These are phyloP conservation scores for Schwanniomyces sp. DNA, from an alignment of 805 yeast genomes.

Conservation along the genomic window DNA sequence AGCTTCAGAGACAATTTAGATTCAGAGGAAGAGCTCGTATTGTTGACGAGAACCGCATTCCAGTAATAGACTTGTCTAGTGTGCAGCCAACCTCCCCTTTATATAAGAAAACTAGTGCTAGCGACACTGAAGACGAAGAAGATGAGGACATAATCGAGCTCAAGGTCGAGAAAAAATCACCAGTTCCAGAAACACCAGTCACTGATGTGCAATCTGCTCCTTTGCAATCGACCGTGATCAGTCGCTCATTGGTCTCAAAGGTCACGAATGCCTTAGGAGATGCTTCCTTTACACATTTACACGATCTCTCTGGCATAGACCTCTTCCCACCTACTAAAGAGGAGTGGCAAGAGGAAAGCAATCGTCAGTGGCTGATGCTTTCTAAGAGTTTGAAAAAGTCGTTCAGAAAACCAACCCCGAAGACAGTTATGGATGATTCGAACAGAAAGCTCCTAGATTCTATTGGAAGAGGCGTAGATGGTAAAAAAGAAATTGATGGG, in stretches of 20 bases:
- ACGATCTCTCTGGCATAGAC: slow-evolving; percentile 22
- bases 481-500: slow-evolving; percentile 62
- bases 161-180: background rate
- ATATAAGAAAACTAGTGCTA: slow-evolving; percentile 11
- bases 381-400: slow-evolving; percentile 61
- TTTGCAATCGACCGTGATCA: slow-evolving; percentile 9
- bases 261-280: slow-evolving; percentile 20
- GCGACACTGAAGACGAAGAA: slow-evolving; percentile 14
- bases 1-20: slow-evolving; percentile 66
- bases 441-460: slow-evolving; percentile 62
- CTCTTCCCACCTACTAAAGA: slow-evolving; percentile 48
- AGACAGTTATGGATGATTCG: slow-evolving; percentile 54
- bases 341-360: slow-evolving; percentile 70
- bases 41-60: slow-evolving; percentile 31
- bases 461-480: slow-evolving; percentile 81
- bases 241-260: slow-evolving; percentile 23
- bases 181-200: background rate
- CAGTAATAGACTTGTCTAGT: slow-evolving; percentile 29
- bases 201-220: slow-evolving; percentile 1
- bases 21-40: slow-evolving; percentile 64
- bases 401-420: slow-evolving; percentile 75
- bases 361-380: slow-evolving; percentile 60
- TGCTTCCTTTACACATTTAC: slow-evolving; percentile 27
- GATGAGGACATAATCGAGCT: slow-evolving; percentile 7
- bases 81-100: slow-evolving; percentile 26